These are phyloP conservation scores for Puccinia coronata DNA, from an alignment of 1,284 basidiomycete species.

Conservation along the genomic window DNA sequence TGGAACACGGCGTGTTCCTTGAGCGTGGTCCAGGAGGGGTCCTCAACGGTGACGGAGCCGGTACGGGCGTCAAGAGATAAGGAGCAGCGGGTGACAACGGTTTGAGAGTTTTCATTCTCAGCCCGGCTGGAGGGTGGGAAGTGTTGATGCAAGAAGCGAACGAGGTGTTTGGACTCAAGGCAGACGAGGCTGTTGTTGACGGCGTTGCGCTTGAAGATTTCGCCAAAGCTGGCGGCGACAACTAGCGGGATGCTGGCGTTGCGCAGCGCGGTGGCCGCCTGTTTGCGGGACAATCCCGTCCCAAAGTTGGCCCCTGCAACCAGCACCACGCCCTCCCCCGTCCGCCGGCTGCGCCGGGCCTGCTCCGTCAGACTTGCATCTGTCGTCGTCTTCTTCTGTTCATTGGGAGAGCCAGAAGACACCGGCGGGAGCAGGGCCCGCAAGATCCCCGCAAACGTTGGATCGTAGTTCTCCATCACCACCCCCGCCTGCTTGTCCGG, in stretches of 20 bases:
- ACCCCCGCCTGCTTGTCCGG: slow-evolving; percentile 89
- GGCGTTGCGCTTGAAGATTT: slow-evolving; percentile 98
- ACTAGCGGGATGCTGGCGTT: slow-evolving; percentile 90
- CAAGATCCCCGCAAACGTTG: slow-evolving; percentile 75
- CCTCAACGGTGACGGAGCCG: slow-evolving; percentile 64
- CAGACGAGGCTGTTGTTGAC: slow-evolving; percentile 99
- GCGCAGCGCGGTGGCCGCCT: slow-evolving; percentile 95
- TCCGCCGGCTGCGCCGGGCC: slow-evolving; percentile 52
- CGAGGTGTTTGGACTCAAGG: slow-evolving; percentile 84
- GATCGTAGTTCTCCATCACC: slow-evolving; percentile 97
- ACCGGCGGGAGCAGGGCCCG: slow-evolving; percentile 64
- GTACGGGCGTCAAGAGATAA: slow-evolving; percentile 70
- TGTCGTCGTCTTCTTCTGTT: background rate
- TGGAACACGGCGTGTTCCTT: slow-evolving; percentile 65
- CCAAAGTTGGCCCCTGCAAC: slow-evolving; percentile 98
- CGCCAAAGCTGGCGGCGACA: slow-evolving; percentile 93
- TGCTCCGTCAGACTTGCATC: slow-evolving; percentile 55
- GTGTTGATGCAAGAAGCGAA: slow-evolving; percentile 74
- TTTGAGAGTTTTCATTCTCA: too few species aligned
- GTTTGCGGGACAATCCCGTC: slow-evolving; percentile 96
- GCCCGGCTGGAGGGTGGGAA: too few species aligned
- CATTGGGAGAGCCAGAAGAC: slow-evolving; percentile 50
- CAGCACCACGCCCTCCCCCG: slow-evolving; percentile 71
- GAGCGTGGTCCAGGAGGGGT: slow-evolving; percentile 57
- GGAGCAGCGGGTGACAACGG: slow-evolving; percentile 73